Conservation (phyloP, 306 rosid genomes). For the Rosa persica region DNA sequence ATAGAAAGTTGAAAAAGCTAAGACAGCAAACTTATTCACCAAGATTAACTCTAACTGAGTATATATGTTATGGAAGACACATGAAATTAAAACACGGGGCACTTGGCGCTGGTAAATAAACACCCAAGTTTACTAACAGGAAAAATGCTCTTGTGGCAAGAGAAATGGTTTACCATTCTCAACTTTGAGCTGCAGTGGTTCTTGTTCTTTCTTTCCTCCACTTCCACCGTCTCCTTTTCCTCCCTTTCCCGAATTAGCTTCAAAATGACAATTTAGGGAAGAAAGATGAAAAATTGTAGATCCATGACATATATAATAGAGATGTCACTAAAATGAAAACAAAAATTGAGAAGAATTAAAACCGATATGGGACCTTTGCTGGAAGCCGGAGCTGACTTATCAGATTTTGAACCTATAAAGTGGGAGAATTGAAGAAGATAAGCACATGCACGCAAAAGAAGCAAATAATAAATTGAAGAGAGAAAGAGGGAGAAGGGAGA, state of each 20-base stretch:
- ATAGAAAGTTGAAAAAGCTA: not conserved
- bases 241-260: constrained; percentile 40
- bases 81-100: not conserved
- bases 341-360: constrained; percentile 15
- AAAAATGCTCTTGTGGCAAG: constrained; percentile 13
- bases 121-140: constrained; percentile 8
- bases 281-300: constrained; percentile 8
- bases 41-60: not conserved
- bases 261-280: constrained; percentile 22
- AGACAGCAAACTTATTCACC: too few relatives aligned
- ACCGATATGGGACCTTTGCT: constrained; percentile 36
- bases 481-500: not conserved
- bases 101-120: constrained; percentile 8
- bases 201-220: constrained; percentile 47
- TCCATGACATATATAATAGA: not conserved
- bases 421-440: not conserved
- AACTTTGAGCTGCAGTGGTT: constrained; percentile 47
- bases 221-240: constrained; percentile 63
- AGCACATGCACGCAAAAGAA: not conserved
- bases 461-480: not conserved
- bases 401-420: constrained; percentile 33
- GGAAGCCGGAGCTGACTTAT: constrained; percentile 37
- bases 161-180: constrained; percentile 59
- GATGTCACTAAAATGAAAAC: constrained; percentile 8
- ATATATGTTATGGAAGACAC: not conserved